These are phyloP conservation scores for Trichoderma koningiopsis DNA, from an alignment of 2,329 filamentous ascomycete genomes.

Conservation along the genomic window DNA sequence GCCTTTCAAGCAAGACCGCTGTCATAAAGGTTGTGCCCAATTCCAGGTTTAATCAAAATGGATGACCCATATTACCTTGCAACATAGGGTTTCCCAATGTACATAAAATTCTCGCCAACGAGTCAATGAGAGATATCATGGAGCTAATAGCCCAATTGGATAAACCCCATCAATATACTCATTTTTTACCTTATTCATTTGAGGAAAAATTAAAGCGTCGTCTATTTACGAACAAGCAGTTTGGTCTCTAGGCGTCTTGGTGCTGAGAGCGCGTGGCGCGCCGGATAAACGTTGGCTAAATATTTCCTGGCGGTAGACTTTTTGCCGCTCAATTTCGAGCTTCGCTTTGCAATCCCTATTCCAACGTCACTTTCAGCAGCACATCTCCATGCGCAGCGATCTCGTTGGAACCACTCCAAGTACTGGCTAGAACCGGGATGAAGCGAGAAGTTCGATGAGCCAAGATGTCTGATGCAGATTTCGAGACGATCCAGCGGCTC, in stretches of 20 bases:
- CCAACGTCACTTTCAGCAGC: conserved; percentile 32
- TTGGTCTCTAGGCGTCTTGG: background rate
- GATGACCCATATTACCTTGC: no score
- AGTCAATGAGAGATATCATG: background rate
- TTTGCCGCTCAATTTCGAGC: conserved; percentile 36
- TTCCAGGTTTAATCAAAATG: background rate
- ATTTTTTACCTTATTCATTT: background rate
- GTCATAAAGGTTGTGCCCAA: background rate
- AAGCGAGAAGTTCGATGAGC: conserved; percentile 40
- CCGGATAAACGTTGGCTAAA: conserved; percentile 40
- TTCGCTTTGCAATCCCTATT: conserved; percentile 27
- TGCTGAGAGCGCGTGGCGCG: background rate
- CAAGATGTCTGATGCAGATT: conserved; percentile 76
- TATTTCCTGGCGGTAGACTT: conserved; percentile 31
- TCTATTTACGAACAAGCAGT: background rate
- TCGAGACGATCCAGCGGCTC: conserved; percentile 82
- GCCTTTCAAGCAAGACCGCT: no score
- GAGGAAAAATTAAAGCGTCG: background rate
- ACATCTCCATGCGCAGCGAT: conserved; percentile 43
- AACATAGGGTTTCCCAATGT: background rate
- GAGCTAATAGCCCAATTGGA: background rate
- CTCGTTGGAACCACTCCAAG: conserved; percentile 39
- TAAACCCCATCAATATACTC: background rate
- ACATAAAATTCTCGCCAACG: background rate
- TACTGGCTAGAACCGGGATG: conserved; percentile 48